Evolutionary conservation across 2,329 filamentous ascomycete species (phyloP).

Genomic region (Verticillium tricorpus): DNA sequence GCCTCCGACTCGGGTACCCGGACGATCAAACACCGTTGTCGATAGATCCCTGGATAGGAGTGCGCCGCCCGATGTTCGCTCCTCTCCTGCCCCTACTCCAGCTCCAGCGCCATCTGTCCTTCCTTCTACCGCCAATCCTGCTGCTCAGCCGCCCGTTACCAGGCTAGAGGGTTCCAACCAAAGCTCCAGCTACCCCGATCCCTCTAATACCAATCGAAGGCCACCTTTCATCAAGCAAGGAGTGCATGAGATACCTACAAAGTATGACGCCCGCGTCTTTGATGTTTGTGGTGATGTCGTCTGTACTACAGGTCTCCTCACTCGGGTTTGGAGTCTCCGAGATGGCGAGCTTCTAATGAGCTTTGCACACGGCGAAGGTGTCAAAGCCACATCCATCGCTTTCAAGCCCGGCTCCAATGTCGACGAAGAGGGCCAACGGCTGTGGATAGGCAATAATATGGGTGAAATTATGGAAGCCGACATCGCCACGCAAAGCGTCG

Average conservation of each 20-base stretch:
- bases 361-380: slow-evolving; percentile 76
- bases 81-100: neutral
- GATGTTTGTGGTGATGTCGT: slow-evolving; percentile 85
- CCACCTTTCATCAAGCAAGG: slow-evolving; percentile 71
- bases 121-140: slow-evolving; percentile 11
- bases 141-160: slow-evolving; percentile 10
- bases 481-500: slow-evolving; percentile 65
- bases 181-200: slow-evolving; percentile 72
- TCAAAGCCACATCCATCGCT: slow-evolving; percentile 73
- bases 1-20: slow-evolving; percentile 20
- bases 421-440: slow-evolving; percentile 70
- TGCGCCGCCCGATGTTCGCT: slow-evolving; percentile 31
- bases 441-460: slow-evolving; percentile 88
- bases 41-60: slow-evolving; percentile 34
- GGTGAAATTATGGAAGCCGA: slow-evolving; percentile 91
- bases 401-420: slow-evolving; percentile 81
- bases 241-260: slow-evolving; percentile 71
- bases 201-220: slow-evolving; percentile 77
- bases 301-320: slow-evolving; percentile 82
- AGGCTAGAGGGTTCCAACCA: slow-evolving; percentile 19
- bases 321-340: slow-evolving; percentile 79
- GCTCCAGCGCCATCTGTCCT: slow-evolving; percentile 7
- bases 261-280: slow-evolving; percentile 81
- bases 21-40: slow-evolving; percentile 31
- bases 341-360: slow-evolving; percentile 80